Conservation (phyloP, 192 early-diverging fungal genomes). For the Gaertneriomyces sp. region DNA sequence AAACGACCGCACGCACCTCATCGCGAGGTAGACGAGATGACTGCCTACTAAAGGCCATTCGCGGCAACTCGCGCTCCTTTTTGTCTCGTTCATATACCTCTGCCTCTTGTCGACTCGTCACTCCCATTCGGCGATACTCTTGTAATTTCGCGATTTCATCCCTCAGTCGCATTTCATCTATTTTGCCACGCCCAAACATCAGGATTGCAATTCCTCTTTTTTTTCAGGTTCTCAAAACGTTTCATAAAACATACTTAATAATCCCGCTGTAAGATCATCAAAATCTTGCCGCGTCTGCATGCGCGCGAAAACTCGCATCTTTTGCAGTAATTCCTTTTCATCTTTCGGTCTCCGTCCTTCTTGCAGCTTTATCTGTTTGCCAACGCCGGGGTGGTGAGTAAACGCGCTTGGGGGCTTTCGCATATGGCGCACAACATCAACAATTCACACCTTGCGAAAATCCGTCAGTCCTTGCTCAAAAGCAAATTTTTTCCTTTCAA, state of each 20-base stretch:
- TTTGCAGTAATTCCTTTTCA: slow-evolving; percentile 79
- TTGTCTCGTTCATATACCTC: slow-evolving; percentile 64
- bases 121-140: slow-evolving; percentile 86
- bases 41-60: not conserved
- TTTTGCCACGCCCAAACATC: not conserved
- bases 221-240: not conserved
- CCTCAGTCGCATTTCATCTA: slow-evolving; percentile 73
- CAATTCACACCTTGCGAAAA: slow-evolving; percentile 62
- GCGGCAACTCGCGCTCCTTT: slow-evolving; percentile 16
- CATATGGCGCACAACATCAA: slow-evolving; percentile 6
- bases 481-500: slow-evolving; percentile 81
- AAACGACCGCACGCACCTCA: not conserved
- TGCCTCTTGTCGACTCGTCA: slow-evolving; percentile 69
- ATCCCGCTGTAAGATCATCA: slow-evolving; percentile 70
- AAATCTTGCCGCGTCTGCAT: slow-evolving; percentile 80
- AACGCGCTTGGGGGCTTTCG: too few relatives aligned
- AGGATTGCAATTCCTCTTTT: not conserved
- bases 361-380: slow-evolving; percentile 37
- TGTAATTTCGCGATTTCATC: slow-evolving; percentile 80
- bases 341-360: slow-evolving; percentile 85
- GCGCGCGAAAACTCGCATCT: slow-evolving; percentile 81
- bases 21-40: not conserved
- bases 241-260: slow-evolving; percentile 45
- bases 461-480: slow-evolving; percentile 87
- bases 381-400: not conserved